Base-by-base conservation (phyloP, 2,329 filamentous ascomycete genomes). In the Apiospora pterosperma region DNA sequence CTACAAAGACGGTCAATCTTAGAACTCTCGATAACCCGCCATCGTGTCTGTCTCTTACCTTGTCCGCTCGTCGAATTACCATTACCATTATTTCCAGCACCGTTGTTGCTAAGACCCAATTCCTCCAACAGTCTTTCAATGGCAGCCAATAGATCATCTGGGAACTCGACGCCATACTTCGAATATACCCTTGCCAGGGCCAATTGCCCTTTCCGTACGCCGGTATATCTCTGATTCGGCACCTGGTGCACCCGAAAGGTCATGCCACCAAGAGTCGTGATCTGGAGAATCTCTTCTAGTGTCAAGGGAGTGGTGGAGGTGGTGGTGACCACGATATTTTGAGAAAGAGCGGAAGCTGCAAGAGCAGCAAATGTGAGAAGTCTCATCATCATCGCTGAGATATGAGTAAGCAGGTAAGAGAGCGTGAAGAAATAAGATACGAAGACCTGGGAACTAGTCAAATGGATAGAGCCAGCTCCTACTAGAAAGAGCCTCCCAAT, bases 1-100 rank as follows among this genome's bases (percentile, higher is more conserved):
- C 69, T 36, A 70, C 63, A 25, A 31, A 65, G 59, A 74, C 70
- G 4, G 59, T 61, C 36, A 39, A 19, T 16, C 7, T n/a, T 41
- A 14, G 23, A 5, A 19, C 5, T 8, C 23, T 28, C 36, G 58
- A 12, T 7, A 39, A 16, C 2, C 7, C 23, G n/a, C n/a, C 10
- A 31, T 7, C 7, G 28, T n/a, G 14, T n/a, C 4, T 34, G 31
- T 25, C 25, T 4, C 48, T n/a, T 10, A 34, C 48, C 48, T n/a
- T 55, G 25, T 3, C 59, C 59, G 5, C 59, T 41, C 14, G 59
- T 41, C n/a, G 36, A 41, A 36, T 41, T 61, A 4, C 12, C 16
- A 41, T 16, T n/a, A 38, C 21, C 59, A n/a, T 31, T 12, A 8
- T 6, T 28, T 31, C 36, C 36, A n/a, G 8, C 36, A 11, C 78